Base-by-base conservation (phyloP, 2,329 filamentous ascomycete genomes). In the Fusarium pininemorale region DNA sequence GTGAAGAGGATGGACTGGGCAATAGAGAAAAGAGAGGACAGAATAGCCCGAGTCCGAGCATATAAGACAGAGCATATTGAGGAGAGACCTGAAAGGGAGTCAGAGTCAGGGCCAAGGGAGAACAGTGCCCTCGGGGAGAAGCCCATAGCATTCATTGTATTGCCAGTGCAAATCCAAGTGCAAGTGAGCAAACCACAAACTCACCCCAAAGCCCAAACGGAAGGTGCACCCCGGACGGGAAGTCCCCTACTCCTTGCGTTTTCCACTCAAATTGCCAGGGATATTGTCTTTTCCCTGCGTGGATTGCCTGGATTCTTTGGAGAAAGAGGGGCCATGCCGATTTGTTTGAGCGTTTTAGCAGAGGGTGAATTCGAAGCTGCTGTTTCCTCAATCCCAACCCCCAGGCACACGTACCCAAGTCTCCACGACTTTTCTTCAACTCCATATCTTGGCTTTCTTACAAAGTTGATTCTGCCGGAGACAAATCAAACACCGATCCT, bases 401-500 rank as follows among this genome's bases (percentile, higher is more conserved):
- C 71, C 67, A 72, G 35, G 56, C n/a, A 30, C 30, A 26, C n/a
- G 22, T 22, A n/a, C 51, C 18, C 13, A 45, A n/a, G 35, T 53
- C 45, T 73, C 66, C 66, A 72, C 59, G 39, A 47, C 48, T 44
- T 42, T 66, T 68, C 54, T 72, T 74, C 68, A 69, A 72, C 68
- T 59, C 65, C 35, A 47, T n/a, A 45, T 68, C 37, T 72, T 68
- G 47, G 35, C 32, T n/a, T 20, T 14, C 26, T 45, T 63, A 41
- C 48, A 51, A 41, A 47, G 14, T 55, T 41, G 20, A 69, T 38
- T 55, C 26, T n/a, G 38, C 26, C 51, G 44, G 35, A 42, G 38
- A 50, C 44, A 61, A 20, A 42, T 47, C 42, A 61, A 37, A 39
- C 39, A 41, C 41, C 47, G n/a, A 24, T 41, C 38, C 26, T 20